Conservation (phyloP, 768 basidiomycete species). For the Kwoniella sp. region DNA sequence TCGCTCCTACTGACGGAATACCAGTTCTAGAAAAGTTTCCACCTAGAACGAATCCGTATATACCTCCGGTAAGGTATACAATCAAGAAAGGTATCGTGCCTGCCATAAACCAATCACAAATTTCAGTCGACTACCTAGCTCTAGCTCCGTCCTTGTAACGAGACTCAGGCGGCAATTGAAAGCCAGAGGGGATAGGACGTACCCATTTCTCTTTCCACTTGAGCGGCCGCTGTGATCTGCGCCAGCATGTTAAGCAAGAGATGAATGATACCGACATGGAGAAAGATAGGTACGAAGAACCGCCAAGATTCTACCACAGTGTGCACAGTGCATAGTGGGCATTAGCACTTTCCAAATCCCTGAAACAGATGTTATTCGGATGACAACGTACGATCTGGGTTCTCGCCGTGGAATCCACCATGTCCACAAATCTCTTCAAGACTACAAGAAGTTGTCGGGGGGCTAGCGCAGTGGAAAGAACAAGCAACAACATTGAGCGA, state of each 20-base stretch:
- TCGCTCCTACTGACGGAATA: slow-evolving; percentile 84
- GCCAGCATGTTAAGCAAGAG: slow-evolving; percentile 85
- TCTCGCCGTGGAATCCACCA: slow-evolving; percentile 66
- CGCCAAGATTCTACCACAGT: slow-evolving; percentile 56
- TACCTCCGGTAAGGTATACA: slow-evolving; percentile 85
- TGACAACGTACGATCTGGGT: slow-evolving; percentile 55
- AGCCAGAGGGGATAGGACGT: no score
- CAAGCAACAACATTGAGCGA: neutral
- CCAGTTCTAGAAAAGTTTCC: slow-evolving; percentile 91
- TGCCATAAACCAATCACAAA: no score
- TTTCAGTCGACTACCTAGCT: no score
- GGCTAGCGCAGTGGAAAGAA: slow-evolving; percentile 46
- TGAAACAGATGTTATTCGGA: no score
- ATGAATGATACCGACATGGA: slow-evolving; percentile 96
- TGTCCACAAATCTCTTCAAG: slow-evolving; percentile 85
- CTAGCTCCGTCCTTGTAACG: no score
- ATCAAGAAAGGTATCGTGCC: slow-evolving; percentile 74
- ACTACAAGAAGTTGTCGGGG: slow-evolving; percentile 68
- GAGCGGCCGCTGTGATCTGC: slow-evolving; percentile 67
- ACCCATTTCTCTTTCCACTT: slow-evolving; percentile 89
- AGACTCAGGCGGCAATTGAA: no score
- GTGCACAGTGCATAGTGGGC: no score
- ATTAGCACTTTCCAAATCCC: no score
- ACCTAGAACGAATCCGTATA: slow-evolving; percentile 84
- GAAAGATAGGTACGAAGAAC: slow-evolving; percentile 83